phyloP scores from a whole-genome alignment of 352 stramenopile genomes.

The Achlya hypogyna region DNA sequence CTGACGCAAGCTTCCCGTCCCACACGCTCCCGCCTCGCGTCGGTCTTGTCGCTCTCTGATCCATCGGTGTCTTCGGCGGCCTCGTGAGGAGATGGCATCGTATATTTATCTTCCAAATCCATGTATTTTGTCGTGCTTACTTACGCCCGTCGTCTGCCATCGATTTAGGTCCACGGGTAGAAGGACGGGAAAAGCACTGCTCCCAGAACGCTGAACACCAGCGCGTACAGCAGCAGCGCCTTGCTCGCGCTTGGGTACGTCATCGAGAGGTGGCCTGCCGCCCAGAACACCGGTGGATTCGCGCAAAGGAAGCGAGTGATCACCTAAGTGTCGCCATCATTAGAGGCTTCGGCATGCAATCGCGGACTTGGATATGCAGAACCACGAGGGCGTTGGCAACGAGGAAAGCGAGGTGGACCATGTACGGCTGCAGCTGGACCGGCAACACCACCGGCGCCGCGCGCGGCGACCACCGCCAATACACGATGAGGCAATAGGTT shows the following conservation, averaged over 20 bases:
- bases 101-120: background rate
- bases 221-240: constrained; percentile 50
- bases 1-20: background rate
- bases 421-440: constrained; percentile 34
- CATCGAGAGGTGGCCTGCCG: constrained; percentile 32
- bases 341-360: background rate
- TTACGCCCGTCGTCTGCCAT: background rate
- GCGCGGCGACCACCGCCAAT: constrained; percentile 21
- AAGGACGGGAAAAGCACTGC: constrained; percentile 65
- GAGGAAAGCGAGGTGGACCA: constrained; percentile 66
- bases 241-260: constrained; percentile 24
- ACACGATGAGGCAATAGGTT: constrained; percentile 38
- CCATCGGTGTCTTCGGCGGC: background rate
- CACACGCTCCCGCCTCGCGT: background rate
- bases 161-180: constrained; percentile 68
- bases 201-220: constrained; percentile 60
- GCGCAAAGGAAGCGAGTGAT: constrained; percentile 68
- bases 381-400: constrained; percentile 64
- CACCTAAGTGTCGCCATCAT: constrained; percentile 21
- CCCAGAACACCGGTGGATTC: constrained; percentile 75
- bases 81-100: background rate
- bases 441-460: background rate
- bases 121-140: background rate
- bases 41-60: background rate
- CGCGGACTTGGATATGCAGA: constrained; percentile 64